phyloP scores from a whole-genome alignment of 202 grass and related monocot genomes.

The Carex arenaria region DNA sequence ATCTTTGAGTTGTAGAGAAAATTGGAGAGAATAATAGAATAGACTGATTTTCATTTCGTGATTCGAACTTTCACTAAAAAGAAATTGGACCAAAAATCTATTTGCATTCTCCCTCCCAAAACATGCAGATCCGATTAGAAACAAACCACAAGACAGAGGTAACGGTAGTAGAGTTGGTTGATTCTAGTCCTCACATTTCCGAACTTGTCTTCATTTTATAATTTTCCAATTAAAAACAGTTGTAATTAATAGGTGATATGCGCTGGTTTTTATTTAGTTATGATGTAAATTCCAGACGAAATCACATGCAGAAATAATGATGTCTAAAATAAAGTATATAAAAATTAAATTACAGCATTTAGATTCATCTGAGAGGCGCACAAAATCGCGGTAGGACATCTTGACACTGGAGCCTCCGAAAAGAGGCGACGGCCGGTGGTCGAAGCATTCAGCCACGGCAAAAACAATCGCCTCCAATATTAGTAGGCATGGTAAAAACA shows the following conservation, averaged over 20 bases:
- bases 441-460: conserved; percentile 44
- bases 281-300: neutral
- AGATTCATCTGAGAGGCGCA: conserved; percentile 57
- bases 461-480: conserved; percentile 50
- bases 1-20: neutral
- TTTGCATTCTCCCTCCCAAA: neutral
- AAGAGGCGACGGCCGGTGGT: conserved; percentile 3
- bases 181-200: neutral
- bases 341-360: conserved; percentile 40
- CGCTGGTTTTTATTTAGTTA: too few species aligned
- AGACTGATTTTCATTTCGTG: neutral
- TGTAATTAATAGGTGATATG: neutral
- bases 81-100: neutral
- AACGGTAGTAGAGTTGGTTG: neutral
- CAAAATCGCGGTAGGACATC: conserved; percentile 27
- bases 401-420: neutral
- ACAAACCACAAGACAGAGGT: neutral
- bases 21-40: neutral
- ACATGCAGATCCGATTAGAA: neutral
- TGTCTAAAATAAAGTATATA: neutral
- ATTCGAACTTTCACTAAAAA: neutral
- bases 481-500: conserved; percentile 41
- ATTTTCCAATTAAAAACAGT: neutral
- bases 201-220: neutral
- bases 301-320: neutral